These are phyloP conservation scores for Ophiognomonia clavigignenti-juglandacearum DNA, from an alignment of 2,329 filamentous ascomycete species.

Conservation along the genomic window DNA sequence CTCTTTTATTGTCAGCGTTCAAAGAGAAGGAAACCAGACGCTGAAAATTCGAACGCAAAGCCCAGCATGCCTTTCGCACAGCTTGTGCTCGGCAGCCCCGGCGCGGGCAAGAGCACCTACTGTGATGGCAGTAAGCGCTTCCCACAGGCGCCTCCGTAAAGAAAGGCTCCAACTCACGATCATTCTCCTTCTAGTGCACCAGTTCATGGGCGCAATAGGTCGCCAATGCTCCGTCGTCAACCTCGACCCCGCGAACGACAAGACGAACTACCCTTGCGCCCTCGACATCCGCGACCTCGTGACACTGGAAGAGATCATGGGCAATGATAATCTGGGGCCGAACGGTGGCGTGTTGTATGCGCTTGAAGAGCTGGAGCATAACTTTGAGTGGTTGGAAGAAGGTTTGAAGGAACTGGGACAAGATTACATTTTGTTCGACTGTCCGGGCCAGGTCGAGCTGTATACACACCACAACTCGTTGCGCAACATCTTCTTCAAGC, in stretches of 20 bases:
- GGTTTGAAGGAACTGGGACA: constrained; percentile 76
- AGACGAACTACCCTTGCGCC: constrained; percentile 80
- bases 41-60: neutral
- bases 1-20: too few species aligned
- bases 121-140: constrained; percentile 79
- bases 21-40: too few species aligned
- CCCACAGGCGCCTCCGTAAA: neutral
- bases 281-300: constrained; percentile 87
- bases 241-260: constrained; percentile 94
- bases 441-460: constrained; percentile 92
- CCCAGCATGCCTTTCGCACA: constrained; percentile 59
- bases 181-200: constrained; percentile 62
- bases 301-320: constrained; percentile 92
- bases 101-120: constrained; percentile 94
- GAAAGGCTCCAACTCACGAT: constrained; percentile 3
- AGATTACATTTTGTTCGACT: constrained; percentile 93
- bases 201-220: constrained; percentile 94
- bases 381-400: constrained; percentile 86
- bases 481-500: constrained; percentile 82
- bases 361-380: constrained; percentile 89
- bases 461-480: constrained; percentile 94
- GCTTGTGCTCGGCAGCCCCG: constrained; percentile 89
- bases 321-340: constrained; percentile 80
- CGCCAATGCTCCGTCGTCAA: constrained; percentile 94
- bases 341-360: constrained; percentile 93